A percentile compares a stretch with the other conserved stretches of the same genome.
Evolutionary conservation across 2,329 filamentous ascomycete genomes (phyloP).

Genomic region (Geosmithia flava): DNA sequence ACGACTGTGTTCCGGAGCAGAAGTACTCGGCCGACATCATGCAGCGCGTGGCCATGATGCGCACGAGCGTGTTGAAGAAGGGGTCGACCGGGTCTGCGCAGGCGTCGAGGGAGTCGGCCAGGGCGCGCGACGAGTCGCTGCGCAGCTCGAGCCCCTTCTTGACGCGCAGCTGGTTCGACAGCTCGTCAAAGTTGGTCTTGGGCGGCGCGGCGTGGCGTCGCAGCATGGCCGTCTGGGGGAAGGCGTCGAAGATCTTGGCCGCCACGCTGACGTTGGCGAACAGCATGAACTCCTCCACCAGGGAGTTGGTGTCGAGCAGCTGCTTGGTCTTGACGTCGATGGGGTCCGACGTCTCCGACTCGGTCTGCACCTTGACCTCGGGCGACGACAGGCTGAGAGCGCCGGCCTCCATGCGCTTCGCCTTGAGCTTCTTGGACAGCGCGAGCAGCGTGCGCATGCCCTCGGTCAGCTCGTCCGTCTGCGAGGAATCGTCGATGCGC

Average conservation of each 20-base stretch:
- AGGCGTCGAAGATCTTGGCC: slow-evolving; percentile 76
- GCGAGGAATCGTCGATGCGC: slow-evolving; percentile 78
- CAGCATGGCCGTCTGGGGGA: slow-evolving; percentile 89
- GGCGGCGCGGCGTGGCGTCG: slow-evolving; percentile 86
- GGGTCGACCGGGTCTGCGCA: slow-evolving; percentile 73
- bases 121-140: slow-evolving; percentile 78
- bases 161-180: slow-evolving; percentile 79
- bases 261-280: slow-evolving; percentile 95
- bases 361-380: slow-evolving; percentile 89
- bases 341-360: slow-evolving; percentile 91
- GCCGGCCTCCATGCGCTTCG: slow-evolving; percentile 93
- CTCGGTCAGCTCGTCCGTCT: slow-evolving; percentile 78
- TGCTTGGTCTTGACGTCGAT: slow-evolving; percentile 95
- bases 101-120: slow-evolving; percentile 80
- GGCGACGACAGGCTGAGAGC: slow-evolving; percentile 94
- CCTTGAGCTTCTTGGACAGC: slow-evolving; percentile 84
- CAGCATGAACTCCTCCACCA: slow-evolving; percentile 99
- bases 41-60: slow-evolving; percentile 94
- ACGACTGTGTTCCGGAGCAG: slow-evolving; percentile 82
- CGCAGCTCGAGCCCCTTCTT: slow-evolving; percentile 72
- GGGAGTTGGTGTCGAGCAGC: slow-evolving; percentile 86
- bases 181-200: slow-evolving; percentile 92
- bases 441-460: slow-evolving; percentile 79
- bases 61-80: slow-evolving; percentile 97
- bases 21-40: slow-evolving; percentile 99